Evolutionary conservation across 805 yeast species (phyloP).

Genomic region (Maudiozyma bulderi): DNA sequence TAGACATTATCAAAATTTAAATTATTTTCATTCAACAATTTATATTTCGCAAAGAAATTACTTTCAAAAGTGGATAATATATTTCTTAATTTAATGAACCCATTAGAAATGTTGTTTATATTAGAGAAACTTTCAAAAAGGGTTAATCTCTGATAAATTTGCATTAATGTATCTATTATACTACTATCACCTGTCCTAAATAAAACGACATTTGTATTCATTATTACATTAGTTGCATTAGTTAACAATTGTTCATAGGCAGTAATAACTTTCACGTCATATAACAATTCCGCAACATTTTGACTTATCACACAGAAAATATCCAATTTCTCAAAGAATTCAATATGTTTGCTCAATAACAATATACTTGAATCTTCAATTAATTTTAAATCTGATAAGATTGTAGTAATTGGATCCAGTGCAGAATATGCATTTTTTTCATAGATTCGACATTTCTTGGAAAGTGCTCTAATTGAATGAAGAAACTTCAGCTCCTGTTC

Average conservation of each 20-base stretch:
- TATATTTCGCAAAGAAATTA: constrained; percentile 4
- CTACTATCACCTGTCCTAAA: constrained; percentile 3
- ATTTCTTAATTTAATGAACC: constrained; percentile 2
- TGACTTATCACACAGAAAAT: background rate
- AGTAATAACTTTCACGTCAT: background rate
- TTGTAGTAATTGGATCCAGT: background rate
- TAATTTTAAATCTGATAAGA: background rate
- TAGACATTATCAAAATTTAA: constrained; percentile 17
- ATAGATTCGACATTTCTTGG: constrained; percentile 1
- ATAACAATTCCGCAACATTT: background rate
- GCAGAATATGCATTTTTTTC: background rate
- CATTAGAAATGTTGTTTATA: background rate
- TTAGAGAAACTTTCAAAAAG: background rate
- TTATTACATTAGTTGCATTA: background rate
- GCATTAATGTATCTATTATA: background rate
- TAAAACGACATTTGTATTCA: background rate
- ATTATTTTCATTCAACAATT: constrained; percentile 7
- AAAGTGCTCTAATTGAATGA: background rate
- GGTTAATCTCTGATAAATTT: background rate
- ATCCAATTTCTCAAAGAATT: background rate
- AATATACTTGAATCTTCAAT: background rate
- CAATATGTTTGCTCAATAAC: constrained; percentile 1
- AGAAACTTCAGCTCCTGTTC: constrained; percentile 1
- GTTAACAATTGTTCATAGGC: background rate
- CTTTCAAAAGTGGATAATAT: constrained; percentile 1